These are phyloP conservation scores for Hymenoscyphus fraxineus DNA, from an alignment of 2,329 filamentous ascomycete species.

Conservation along the genomic window DNA sequence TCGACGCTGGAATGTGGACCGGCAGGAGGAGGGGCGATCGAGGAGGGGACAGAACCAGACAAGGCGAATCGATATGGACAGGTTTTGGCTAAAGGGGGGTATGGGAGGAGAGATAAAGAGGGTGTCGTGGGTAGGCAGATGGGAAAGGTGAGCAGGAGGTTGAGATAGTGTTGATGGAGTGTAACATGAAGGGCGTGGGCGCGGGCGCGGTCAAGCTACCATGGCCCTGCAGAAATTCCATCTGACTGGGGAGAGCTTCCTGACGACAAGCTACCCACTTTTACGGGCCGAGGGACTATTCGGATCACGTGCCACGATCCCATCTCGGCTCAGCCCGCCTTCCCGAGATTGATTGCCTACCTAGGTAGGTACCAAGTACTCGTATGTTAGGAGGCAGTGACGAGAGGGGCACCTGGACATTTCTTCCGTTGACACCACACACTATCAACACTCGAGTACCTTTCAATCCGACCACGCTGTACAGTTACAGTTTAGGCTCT, in stretches of 20 bases:
- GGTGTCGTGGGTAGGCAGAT: neutral
- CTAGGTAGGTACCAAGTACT: too few relatives aligned
- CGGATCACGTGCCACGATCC: neutral
- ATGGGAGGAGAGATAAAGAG: neutral
- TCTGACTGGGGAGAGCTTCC: neutral
- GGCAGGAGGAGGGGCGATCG: neutral
- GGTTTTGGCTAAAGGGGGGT: constrained; percentile 2
- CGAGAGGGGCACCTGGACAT: too few relatives aligned
- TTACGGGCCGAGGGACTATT: neutral
- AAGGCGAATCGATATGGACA: neutral
- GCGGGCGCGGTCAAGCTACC: neutral
- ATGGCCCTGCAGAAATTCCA: neutral
- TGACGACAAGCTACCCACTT: too few relatives aligned
- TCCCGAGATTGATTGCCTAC: too few relatives aligned
- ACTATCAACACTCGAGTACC: neutral
- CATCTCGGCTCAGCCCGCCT: neutral
- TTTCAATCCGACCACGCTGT: neutral
- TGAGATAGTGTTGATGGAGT: neutral
- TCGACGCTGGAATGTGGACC: constrained; percentile 1
- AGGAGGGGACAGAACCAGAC: neutral
- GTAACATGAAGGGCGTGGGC: neutral
- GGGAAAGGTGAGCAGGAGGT: neutral
- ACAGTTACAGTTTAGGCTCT: neutral
- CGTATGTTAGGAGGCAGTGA: too few relatives aligned
- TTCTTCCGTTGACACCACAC: constrained; percentile 1